Base-by-base conservation (phyloP, 371 early-diverging fungal species). In the Actinomortierella wolfii region DNA sequence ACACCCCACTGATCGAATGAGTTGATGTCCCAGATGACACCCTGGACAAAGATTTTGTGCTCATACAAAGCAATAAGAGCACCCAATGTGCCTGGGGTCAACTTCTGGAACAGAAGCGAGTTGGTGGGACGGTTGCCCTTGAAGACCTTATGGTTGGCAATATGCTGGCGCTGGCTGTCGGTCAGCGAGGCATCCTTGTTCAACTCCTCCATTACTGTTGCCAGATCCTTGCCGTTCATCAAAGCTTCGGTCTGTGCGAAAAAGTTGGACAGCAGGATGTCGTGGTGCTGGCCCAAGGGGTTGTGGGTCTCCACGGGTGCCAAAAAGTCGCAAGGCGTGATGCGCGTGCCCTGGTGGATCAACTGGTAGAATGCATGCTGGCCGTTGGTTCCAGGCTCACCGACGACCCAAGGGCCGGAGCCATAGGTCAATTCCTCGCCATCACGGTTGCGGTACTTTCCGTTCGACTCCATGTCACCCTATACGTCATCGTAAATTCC, bases 381-480 rank as follows among this genome's bases (percentile, higher is more conserved):
- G 54, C 96, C 96, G 80, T 99, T 97, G 69, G 99, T 99, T 45
- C 99, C 99, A 24, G 97, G 93, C 73, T 99, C 99, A 70, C 99
- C 99, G 96, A 99, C 99, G 67, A 99, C 94, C 79, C 99, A 95
- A 41, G 98, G 97, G 34, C 97, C 98, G 21, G 99, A 97, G 55
- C 88, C 83, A 70, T 92, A 92, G 54, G 89, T 76, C 34, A 96
- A 92, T 34, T 78, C 79, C 49, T 83, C 83, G 59, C 93, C 92
- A 56, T 88, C 83, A 42, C 94, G 91, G 60, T 92, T 92, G 51
- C 91, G 86, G 61, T 91, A 92, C 82, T 99, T 99, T 74, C 99
- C 99, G 78, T 99, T 99, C 46, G 97, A 97, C 81, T 99, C 99
- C 99, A 99, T 99, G 78, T 99, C 99, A 62, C 97, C 98, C 86